Percentiles rank a stretch among this genome's conserved stretches.
Evolutionary conservation across 805 yeast genomes (phyloP).

Genomic region (Cyberlindnera saturnus): DNA sequence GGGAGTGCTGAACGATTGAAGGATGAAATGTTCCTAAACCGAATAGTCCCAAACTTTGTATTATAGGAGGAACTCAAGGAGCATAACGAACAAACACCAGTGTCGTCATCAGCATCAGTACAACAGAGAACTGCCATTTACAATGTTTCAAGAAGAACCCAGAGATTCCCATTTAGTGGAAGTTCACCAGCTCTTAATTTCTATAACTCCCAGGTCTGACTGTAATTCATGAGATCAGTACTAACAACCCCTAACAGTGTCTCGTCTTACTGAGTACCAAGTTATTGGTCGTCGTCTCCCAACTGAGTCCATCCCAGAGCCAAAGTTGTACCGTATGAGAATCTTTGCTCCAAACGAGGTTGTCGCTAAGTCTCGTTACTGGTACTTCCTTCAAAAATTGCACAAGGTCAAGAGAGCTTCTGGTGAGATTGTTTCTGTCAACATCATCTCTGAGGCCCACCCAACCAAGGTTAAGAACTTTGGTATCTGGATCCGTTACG

Average conservation of each 20-base stretch:
- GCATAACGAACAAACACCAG: no score
- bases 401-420: constrained; percentile 99
- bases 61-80: no score
- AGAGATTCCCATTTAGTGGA: no score
- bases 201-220: not conserved
- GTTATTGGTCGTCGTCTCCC: constrained; percentile 99
- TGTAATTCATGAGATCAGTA: not conserved
- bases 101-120: no score
- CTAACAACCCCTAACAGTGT: constrained; percentile 43
- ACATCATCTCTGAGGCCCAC: constrained; percentile 86
- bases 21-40: no score
- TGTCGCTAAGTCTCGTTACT: constrained; percentile 99
- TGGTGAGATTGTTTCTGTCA: constrained; percentile 96
- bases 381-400: constrained; percentile 99
- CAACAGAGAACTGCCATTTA: no score
- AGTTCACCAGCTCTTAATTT: not conserved
- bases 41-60: no score
- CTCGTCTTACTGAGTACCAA: constrained; percentile 98
- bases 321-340: constrained; percentile 99
- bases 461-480: constrained; percentile 99
- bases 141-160: no score
- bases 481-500: constrained; percentile 99
- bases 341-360: constrained; percentile 98
- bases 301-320: constrained; percentile 97
- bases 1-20: no score